Evolutionary conservation across 2,329 filamentous ascomycete genomes (phyloP), one percentile per base, ranked within the genome.

Genomic region (Thielaviopsis populi): DNA sequence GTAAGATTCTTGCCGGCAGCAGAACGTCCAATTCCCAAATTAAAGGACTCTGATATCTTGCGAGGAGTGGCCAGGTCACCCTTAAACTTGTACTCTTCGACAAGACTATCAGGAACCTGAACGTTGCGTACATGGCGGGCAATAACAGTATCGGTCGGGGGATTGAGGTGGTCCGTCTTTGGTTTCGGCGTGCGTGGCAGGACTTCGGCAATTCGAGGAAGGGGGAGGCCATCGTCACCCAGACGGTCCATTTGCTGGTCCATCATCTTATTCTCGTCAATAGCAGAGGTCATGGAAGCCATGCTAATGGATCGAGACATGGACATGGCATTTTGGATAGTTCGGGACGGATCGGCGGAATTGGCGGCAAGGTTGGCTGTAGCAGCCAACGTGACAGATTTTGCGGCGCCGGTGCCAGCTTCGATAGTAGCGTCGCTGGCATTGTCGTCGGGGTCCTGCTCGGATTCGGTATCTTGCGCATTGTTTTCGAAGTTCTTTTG

Each of bases 81-180:
- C 70, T 89, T 88, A 68, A 85, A 87, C 69, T 87, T 86, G 74
- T 94, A 96, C 72, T 96, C 89, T 68, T 86, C 85, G 3, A 88
- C 90, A 66, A 96, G 79, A 4, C 89, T 94, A 70, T 94, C 90
- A 2, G 92, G 92, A 0, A 96, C 89, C 65, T 92, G 88, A 15
- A 97, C 89, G 70, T 92, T 91, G 69, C 88, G 87, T 56, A 96
- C 87, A 71, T 94, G 91, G 65, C 90, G 87, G 53, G 91, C 85
- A 70, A 96, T 88, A 61, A 91, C 85, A 1, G 91, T 96, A 71
- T 96, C 91, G 1, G 90, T 94, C 1, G 89, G 89, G 6, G 86
- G 82, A 41, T 70, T 72, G 48, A 83, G 74, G 60, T 80, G 76
- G 68, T 81, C 76, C 70, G 78, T 78, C 50, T 73, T 72, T 66